phyloP scores from a whole-genome alignment of 805 yeast genomes.

The Starmerella stigmatis region DNA sequence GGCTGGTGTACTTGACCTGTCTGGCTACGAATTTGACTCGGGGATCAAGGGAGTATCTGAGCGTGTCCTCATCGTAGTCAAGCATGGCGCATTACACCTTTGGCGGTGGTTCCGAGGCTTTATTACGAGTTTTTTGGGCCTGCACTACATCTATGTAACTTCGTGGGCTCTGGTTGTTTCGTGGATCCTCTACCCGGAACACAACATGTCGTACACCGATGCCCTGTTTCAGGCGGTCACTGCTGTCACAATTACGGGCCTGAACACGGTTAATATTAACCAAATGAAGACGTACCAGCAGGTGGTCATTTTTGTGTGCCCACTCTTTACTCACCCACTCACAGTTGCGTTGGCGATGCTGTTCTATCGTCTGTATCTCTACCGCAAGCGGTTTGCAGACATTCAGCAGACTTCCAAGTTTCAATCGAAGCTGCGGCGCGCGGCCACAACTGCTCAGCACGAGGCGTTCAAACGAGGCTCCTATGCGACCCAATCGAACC shows the following conservation, averaged over 20 bases:
- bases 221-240: slow-evolving; percentile 67
- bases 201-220: slow-evolving; percentile 60
- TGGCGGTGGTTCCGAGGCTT: slow-evolving; percentile 1
- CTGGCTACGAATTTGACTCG: slow-evolving; percentile 19
- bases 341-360: slow-evolving; percentile 73
- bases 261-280: slow-evolving; percentile 68
- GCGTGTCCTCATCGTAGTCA: not conserved
- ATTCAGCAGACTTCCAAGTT: slow-evolving; percentile 68
- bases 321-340: slow-evolving; percentile 73
- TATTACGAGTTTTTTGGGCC: slow-evolving; percentile 23
- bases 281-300: slow-evolving; percentile 66
- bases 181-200: slow-evolving; percentile 64
- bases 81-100: slow-evolving; percentile 12
- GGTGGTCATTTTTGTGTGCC: slow-evolving; percentile 49
- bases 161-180: slow-evolving; percentile 55
- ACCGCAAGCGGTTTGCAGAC: slow-evolving; percentile 73
- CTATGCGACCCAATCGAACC: not conserved
- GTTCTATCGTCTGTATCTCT: slow-evolving; percentile 75
- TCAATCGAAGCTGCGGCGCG: slow-evolving; percentile 72
- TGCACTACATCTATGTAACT: slow-evolving; percentile 50
- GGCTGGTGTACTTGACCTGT: slow-evolving; percentile 27
- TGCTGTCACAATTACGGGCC: slow-evolving; percentile 82
- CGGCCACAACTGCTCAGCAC: slow-evolving; percentile 51
- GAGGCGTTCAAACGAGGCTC: slow-evolving; percentile 16
- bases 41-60: slow-evolving; percentile 13